Conservation (phyloP, 345 rosid species). For the Cochlearia excelsa region DNA sequence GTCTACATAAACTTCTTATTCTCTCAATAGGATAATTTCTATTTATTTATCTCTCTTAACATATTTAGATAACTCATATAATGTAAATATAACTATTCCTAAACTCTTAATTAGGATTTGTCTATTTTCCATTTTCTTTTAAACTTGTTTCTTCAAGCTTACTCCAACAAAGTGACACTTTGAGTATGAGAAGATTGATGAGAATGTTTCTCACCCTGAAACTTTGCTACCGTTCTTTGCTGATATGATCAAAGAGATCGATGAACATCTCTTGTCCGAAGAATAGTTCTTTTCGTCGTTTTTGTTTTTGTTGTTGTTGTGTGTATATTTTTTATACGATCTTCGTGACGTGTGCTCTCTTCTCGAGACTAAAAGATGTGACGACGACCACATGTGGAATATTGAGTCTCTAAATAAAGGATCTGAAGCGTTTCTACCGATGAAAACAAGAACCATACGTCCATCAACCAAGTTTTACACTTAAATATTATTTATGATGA, state of each 20-base stretch:
- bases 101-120: too few relatives aligned
- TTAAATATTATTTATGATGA: too few relatives aligned
- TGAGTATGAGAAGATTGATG: constrained; percentile 26
- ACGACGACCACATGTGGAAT: constrained; percentile 14
- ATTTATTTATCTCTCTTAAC: too few relatives aligned
- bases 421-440: constrained; percentile 32
- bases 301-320: too few relatives aligned
- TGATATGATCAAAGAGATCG: constrained; percentile 15
- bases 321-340: too few relatives aligned
- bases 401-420: constrained; percentile 24
- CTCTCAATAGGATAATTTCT: too few relatives aligned
- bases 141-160: too few relatives aligned
- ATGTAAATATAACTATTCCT: too few relatives aligned
- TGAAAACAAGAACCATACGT: constrained; percentile 34
- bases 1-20: too few relatives aligned
- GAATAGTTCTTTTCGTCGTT: background rate
- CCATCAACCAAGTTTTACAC: constrained; percentile 15
- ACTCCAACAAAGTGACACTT: constrained; percentile 4
- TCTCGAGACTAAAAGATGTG: background rate
- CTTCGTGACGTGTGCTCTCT: too few relatives aligned
- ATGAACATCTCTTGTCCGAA: constrained; percentile 14
- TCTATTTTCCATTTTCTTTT: too few relatives aligned
- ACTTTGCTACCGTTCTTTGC: constrained; percentile 19
- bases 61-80: too few relatives aligned
- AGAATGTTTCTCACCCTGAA: constrained; percentile 17